Percentiles rank a stretch among this genome's conserved stretches.
Evolutionary conservation across 306 rosid genomes (phyloP).

Genomic region (Dryas octopetala): DNA sequence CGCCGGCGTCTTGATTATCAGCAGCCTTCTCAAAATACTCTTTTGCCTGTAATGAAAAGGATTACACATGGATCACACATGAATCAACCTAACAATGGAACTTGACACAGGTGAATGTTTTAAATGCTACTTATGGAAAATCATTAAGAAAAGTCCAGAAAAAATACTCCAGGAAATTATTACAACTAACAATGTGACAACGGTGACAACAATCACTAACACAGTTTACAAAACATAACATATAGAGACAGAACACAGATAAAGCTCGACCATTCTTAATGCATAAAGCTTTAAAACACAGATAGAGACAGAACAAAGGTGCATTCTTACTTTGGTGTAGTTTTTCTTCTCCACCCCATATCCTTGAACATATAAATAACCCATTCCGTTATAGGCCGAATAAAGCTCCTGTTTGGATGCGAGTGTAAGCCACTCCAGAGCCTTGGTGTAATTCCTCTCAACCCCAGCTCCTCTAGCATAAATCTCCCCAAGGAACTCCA

Average conservation of each 20-base stretch:
- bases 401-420: constrained; percentile 77
- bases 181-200: background rate
- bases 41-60: constrained; percentile 55
- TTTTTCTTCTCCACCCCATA: constrained; percentile 88
- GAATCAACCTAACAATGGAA: background rate
- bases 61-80: background rate
- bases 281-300: background rate
- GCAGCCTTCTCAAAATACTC: constrained; percentile 97
- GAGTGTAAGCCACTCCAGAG: constrained; percentile 88
- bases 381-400: constrained; percentile 94
- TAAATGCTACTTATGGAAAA: too few species aligned
- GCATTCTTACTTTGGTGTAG: constrained; percentile 67
- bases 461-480: constrained; percentile 97
- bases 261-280: background rate
- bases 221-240: constrained; percentile 2
- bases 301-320: constrained; percentile 10
- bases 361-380: constrained; percentile 90
- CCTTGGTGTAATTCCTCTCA: constrained; percentile 84
- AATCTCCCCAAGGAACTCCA: constrained; percentile 96
- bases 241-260: too few species aligned
- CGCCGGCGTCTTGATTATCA: constrained; percentile 70
- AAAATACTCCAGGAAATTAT: background rate
- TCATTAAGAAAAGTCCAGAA: background rate
- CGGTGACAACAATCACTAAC: background rate
- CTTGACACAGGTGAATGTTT: background rate